Evolutionary conservation across 768 basidiomycete genomes (phyloP).

Genomic region (Infundibulicybe gibba): DNA sequence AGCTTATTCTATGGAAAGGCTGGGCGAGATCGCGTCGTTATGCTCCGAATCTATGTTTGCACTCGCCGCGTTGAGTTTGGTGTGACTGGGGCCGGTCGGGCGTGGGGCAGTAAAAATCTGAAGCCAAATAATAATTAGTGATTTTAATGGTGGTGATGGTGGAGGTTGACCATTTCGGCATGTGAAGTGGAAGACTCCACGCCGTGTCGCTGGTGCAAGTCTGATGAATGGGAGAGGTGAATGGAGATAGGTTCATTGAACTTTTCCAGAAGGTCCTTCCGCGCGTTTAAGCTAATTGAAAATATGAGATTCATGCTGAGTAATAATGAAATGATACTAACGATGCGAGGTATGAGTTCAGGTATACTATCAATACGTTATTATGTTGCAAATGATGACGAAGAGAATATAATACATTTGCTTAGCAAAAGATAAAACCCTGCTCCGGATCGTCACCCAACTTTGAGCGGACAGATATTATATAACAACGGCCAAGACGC

Average conservation of each 20-base stretch:
- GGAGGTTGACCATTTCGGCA: too few species aligned
- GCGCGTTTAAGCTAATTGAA: constrained; percentile 36
- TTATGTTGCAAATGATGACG: neutral
- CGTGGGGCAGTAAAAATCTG: too few species aligned
- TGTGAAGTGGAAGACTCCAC: constrained; percentile 6
- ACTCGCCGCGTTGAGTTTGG: too few species aligned
- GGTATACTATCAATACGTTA: constrained; percentile 37
- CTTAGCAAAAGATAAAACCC: constrained; percentile 49
- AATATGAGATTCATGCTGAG: neutral
- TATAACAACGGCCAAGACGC: constrained; percentile 6
- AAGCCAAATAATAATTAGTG: too few species aligned
- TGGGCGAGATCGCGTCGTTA: too few species aligned
- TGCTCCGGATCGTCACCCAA: constrained; percentile 9
- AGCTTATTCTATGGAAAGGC: too few species aligned
- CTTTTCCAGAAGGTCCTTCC: constrained; percentile 32
- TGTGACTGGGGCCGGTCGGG: too few species aligned
- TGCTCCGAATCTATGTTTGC: too few species aligned
- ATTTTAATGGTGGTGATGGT: too few species aligned
- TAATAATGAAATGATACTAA: constrained; percentile 7
- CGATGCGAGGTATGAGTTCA: constrained; percentile 53
- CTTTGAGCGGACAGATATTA: neutral
- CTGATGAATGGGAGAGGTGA: constrained; percentile 35
- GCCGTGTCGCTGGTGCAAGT: constrained; percentile 9
- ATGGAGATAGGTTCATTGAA: constrained; percentile 32
- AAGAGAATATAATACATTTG: constrained; percentile 34